Evolutionary conservation across 805 yeast species (phyloP).

Genomic region (Ogataea methylovora): DNA sequence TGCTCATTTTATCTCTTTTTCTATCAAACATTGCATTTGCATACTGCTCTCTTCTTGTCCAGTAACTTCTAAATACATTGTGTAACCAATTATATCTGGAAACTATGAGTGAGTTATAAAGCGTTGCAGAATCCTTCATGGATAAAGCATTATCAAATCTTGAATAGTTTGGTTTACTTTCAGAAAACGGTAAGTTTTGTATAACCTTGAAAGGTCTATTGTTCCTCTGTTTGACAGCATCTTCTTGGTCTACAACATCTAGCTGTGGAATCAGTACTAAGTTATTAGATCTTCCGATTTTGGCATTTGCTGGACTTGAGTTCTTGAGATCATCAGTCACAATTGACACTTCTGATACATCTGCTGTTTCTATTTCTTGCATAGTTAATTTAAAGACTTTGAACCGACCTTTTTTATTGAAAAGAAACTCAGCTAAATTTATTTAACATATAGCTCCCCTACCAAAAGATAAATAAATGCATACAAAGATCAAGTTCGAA

Average conservation of each 20-base stretch:
- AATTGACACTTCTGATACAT: too few relatives aligned
- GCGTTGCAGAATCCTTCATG: constrained; percentile 63
- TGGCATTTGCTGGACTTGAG: too few relatives aligned
- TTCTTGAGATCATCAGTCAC: too few relatives aligned
- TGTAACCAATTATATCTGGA: constrained; percentile 67
- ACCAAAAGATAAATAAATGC: too few relatives aligned
- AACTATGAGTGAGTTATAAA: constrained; percentile 62
- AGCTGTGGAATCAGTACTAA: constrained; percentile 20
- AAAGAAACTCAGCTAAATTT: too few relatives aligned
- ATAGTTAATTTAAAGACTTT: too few relatives aligned
- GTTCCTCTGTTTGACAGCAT: constrained; percentile 20
- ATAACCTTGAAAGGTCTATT: constrained; percentile 58
- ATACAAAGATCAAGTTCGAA: too few relatives aligned
- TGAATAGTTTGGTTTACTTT: constrained; percentile 54
- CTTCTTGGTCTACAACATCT: constrained; percentile 22
- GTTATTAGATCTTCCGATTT: constrained; percentile 16
- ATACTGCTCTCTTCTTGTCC: constrained; percentile 48
- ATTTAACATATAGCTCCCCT: too few relatives aligned
- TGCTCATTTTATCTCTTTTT: constrained; percentile 78
- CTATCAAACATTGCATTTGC: constrained; percentile 38
- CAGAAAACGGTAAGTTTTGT: constrained; percentile 62
- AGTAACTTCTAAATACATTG: constrained; percentile 67
- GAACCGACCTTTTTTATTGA: too few relatives aligned
- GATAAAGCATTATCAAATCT: constrained; percentile 59
- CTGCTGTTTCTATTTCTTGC: too few relatives aligned